These are phyloP conservation scores for Cryptosporidium canis DNA, from an alignment of 169 alveolate genomes.

Conservation along the genomic window DNA sequence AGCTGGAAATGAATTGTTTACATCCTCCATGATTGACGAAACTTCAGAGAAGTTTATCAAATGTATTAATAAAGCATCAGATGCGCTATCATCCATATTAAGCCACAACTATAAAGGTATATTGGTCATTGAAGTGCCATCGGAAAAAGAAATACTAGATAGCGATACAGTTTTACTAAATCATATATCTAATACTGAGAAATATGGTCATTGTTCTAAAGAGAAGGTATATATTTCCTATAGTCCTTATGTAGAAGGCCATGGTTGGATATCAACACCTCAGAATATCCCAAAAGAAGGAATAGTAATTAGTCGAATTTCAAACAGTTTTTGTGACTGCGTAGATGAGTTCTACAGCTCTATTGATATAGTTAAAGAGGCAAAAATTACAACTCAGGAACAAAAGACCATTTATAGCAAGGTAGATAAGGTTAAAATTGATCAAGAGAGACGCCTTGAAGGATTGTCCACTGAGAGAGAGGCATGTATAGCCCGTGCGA, in stretches of 20 bases:
- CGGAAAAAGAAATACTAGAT: slow-evolving; percentile 28
- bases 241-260: slow-evolving; percentile 49
- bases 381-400: slow-evolving; percentile 23
- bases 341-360: slow-evolving; percentile 72
- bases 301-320: slow-evolving; percentile 24
- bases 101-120: neutral
- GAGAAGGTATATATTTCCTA: slow-evolving; percentile 24
- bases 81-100: neutral
- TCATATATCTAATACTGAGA: neutral
- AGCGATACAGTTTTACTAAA: neutral
- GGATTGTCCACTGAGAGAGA: slow-evolving; percentile 82
- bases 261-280: slow-evolving; percentile 37
- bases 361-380: slow-evolving; percentile 40
- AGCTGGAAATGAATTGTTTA: slow-evolving; percentile 4
- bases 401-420: slow-evolving; percentile 77
- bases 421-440: slow-evolving; percentile 87
- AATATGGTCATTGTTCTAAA: neutral
- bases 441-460: slow-evolving; percentile 87
- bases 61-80: slow-evolving; percentile 13
- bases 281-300: slow-evolving; percentile 58
- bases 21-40: neutral
- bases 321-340: slow-evolving; percentile 25
- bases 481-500: slow-evolving; percentile 81
- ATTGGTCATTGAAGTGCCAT: neutral
- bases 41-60: slow-evolving; percentile 14